Conservation (phyloP, 306 rosid species). For the Parietaria judaica region DNA sequence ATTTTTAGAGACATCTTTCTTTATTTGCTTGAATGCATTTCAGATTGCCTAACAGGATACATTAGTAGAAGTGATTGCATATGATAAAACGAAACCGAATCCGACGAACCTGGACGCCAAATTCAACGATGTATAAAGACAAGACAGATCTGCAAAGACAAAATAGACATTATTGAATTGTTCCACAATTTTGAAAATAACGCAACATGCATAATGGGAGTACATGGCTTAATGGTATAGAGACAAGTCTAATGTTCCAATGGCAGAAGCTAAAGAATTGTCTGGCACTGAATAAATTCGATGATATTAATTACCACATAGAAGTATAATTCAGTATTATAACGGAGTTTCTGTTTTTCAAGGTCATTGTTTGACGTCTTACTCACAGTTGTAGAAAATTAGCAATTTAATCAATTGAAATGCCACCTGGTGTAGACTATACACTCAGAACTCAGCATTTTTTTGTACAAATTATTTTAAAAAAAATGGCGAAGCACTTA, state of each 20-base stretch:
- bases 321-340: neutral
- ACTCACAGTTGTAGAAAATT: no score
- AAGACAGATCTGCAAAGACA: conserved; percentile 51
- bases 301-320: neutral
- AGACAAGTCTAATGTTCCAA: neutral
- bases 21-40: neutral
- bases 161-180: neutral
- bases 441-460: no score
- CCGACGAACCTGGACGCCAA: conserved; percentile 55
- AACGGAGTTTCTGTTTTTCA: neutral
- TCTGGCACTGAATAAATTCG: neutral
- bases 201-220: neutral
- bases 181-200: no score
- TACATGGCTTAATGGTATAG: no score
- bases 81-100: conserved; percentile 5
- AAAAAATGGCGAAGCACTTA: conserved; percentile 24
- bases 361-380: neutral
- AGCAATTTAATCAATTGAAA: neutral
- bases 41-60: neutral
- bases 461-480: conserved; percentile 2
- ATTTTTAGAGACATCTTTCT: no score
- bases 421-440: no score
- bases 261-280: no score
- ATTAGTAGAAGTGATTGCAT: neutral
- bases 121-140: conserved; percentile 74